phyloP scores from a whole-genome alignment of 192 early-diverging fungal genomes.

The Coemansia erecta region DNA sequence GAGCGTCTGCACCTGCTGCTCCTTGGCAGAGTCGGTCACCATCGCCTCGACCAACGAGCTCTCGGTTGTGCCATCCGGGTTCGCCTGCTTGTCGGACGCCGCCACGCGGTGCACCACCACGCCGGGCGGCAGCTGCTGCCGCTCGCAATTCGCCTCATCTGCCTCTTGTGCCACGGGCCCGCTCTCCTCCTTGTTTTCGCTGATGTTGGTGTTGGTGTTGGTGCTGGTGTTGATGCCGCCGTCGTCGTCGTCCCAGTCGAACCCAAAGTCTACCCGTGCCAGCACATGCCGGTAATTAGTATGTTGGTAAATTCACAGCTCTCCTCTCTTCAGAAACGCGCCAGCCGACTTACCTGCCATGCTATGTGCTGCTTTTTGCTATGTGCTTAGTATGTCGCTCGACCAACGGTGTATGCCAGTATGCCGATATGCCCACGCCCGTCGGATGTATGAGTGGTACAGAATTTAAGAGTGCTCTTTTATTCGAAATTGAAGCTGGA shows the following conservation, averaged over 20 bases:
- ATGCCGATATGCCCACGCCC: too few species aligned
- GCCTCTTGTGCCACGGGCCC: background rate
- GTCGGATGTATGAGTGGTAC: background rate
- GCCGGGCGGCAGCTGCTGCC: slow-evolving; percentile 17
- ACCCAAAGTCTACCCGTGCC: slow-evolving; percentile 37
- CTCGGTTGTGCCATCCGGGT: slow-evolving; percentile 40
- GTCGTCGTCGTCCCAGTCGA: slow-evolving; percentile 31
- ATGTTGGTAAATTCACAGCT: background rate
- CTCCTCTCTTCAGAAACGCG: background rate
- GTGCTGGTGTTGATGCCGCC: slow-evolving; percentile 1
- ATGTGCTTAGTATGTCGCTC: too few species aligned
- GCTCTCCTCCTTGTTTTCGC: background rate
- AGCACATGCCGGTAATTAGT: too few species aligned
- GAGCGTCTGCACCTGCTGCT: slow-evolving; percentile 31
- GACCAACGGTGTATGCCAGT: too few species aligned
- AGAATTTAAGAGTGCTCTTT: background rate
- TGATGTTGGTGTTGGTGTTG: background rate
- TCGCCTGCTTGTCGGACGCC: slow-evolving; percentile 37
- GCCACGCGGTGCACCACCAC: slow-evolving; percentile 44
- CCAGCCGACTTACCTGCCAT: background rate
- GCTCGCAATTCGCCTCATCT: slow-evolving; percentile 5
- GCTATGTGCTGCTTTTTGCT: background rate
- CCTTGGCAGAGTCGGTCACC: slow-evolving; percentile 42
- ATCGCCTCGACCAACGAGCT: slow-evolving; percentile 40
- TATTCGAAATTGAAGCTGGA: background rate